phyloP scores from a whole-genome alignment of 106 monocot species.

The Acorus gramineus region DNA sequence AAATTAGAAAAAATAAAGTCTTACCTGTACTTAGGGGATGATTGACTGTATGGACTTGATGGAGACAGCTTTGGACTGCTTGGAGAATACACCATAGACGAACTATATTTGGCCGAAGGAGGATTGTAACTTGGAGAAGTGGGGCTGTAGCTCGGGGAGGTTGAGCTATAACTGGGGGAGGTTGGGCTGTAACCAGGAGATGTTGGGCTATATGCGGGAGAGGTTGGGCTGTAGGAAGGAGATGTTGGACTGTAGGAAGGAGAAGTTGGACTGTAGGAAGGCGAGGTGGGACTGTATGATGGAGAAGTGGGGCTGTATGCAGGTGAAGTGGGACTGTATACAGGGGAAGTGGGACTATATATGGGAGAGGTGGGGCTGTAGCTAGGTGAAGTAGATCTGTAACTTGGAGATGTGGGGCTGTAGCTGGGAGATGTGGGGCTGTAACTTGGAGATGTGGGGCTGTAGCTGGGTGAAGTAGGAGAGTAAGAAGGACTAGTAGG shows the following conservation, averaged over 20 bases:
- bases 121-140: conserved; percentile 82
- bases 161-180: conserved; percentile 77
- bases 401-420: conserved; percentile 72
- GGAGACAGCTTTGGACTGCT: conserved; percentile 73
- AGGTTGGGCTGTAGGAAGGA: conserved; percentile 83
- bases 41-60: conserved; percentile 60
- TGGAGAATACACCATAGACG: conserved; percentile 76
- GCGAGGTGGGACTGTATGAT: conserved; percentile 77
- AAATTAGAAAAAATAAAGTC: neutral
- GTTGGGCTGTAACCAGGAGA: conserved; percentile 81
- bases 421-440: conserved; percentile 75
- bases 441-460: conserved; percentile 60
- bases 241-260: conserved; percentile 88
- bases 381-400: conserved; percentile 74
- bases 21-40: conserved; percentile 93
- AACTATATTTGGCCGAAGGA: conserved; percentile 70
- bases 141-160: conserved; percentile 83
- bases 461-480: conserved; percentile 56
- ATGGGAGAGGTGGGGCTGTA: conserved; percentile 82
- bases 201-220: conserved; percentile 71
- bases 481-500: conserved; percentile 88
- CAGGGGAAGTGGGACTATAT: conserved; percentile 87
- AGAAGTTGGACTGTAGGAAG: conserved; percentile 75
- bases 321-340: conserved; percentile 87
- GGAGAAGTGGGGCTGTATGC: conserved; percentile 91